Base-by-base conservation (phyloP, 768 basidiomycete species). In the Pholiota molesta region DNA sequence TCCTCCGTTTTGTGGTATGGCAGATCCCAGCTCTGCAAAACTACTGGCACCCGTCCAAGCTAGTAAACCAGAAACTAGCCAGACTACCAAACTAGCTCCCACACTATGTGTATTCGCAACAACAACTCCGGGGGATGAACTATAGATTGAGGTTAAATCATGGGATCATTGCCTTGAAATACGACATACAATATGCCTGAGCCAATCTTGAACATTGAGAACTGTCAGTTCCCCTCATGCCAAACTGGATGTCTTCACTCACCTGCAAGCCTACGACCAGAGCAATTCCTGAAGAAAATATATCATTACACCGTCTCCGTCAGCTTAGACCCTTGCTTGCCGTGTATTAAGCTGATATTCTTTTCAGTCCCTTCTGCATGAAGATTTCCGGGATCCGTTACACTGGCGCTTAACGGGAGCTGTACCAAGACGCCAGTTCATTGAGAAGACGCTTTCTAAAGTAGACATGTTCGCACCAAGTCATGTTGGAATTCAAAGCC, bases 11-110 rank as follows among this genome's bases (percentile, higher is more conserved):
- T 92, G 75, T 16, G 94, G 94, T 71, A 97, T 93, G 40, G 91
- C 91, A 45, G 89, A 89, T 55, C 96, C 97, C 61, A 97, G 80
- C 74, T 97, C 95, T 9, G 94, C 94, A 72, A 89, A 97, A 71
- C 92, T 95, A 73, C 92, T 95, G 28, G 94, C 95, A 19, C 97
- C 97, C 3, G 97, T 97, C 97, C 96, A 98, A 6, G 86, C 93
- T 10, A 99, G 78, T 23, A 96, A 57, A 6, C 95, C 97, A 58
- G 92, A 89, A 2, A 82, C 78, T 6, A 92, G 65, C 96, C 97
- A 98, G 4, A 97, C 92, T 17, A 82, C 37, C 14, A 99, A 75
- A 77, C 95, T 95, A 11, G 95, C 92, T 11, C 96, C 97, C 0
- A 95, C 92, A 66, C 91, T 94, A 39, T 94, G 83, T 0, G 91